Base-by-base conservation (phyloP, 2,329 filamentous ascomycete species). In the Lachnellula cervina region DNA sequence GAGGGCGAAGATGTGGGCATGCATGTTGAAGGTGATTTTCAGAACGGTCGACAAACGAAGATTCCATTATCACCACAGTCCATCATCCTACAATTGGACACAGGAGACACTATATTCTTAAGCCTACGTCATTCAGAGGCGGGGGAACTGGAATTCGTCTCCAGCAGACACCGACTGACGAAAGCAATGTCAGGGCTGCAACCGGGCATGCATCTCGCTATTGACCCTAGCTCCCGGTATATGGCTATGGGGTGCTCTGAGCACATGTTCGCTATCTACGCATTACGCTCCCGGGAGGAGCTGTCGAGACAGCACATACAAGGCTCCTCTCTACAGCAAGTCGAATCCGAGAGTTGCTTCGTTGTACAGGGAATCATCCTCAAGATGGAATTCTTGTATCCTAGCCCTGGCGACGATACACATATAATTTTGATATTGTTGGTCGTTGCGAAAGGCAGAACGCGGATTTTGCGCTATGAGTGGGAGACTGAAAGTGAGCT, bases 381-480 rank as follows among this genome's bases (percentile, higher is more conserved):
- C 64, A 88, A 90, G 63, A 86, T 97, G 77, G 88, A 91, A 21
- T 99, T 97, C 61, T 77, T 99, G 2, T 83, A 88, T 57, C 89
- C 91, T 7, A 78, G 79, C 9, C 72, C 80, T 0, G 79, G 83
- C 52, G 85, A 92, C 58, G 78, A 83, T 9, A 77, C 85, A 52
- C 84, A 86, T 63, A 81, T 95, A 44, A 86, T 95, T n/a, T 77
- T 97, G 3, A 74, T 96, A 11, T 73, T 96, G 43, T 78, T 87
- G 17, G 65, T 82, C 16, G 71, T 79, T 51, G 73, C 72, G 35
- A 73, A 74, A 34, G 77, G 78, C 1, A 70, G 72, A 14, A 79
- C 80, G 1, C 75, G 76, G 55, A 76, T 85, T 71, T 68, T 80
- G 2, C 73, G 78, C 2, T 87, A 83, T 59, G 81, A 87, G 59